Evolutionary conservation across 108 stramenopile species (phyloP).

Genomic region (Aurantiochytrium sp.): DNA sequence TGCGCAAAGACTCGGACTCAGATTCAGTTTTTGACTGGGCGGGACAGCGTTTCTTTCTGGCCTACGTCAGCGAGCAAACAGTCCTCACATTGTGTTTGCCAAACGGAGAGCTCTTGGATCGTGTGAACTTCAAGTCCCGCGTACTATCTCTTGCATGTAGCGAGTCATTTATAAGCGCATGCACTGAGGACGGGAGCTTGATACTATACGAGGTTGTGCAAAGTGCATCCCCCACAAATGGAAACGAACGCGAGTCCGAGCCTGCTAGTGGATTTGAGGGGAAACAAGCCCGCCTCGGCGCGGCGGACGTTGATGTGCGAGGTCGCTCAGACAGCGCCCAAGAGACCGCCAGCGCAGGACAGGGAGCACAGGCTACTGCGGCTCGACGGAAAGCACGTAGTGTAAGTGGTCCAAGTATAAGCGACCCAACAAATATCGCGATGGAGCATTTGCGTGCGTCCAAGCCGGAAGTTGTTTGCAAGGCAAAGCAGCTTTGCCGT

Average conservation of each 20-base stretch:
- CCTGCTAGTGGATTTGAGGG: too few species aligned
- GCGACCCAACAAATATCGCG: neutral
- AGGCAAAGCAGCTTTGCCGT: neutral
- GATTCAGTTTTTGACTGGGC: neutral
- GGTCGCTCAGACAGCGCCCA: too few species aligned
- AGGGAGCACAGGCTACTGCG: too few species aligned
- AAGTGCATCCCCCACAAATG: too few species aligned
- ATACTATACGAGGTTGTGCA: neutral
- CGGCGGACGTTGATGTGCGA: too few species aligned
- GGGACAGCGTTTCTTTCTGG: neutral
- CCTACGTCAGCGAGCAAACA: neutral
- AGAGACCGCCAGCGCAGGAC: too few species aligned
- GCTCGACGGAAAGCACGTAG: too few species aligned
- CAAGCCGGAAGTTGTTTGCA: neutral
- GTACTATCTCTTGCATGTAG: neutral
- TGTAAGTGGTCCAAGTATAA: too few species aligned
- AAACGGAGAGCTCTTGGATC: neutral
- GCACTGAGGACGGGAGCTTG: neutral
- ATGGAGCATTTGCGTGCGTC: neutral
- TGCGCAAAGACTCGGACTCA: neutral
- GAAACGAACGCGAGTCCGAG: too few species aligned
- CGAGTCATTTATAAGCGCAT: neutral
- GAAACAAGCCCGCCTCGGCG: too few species aligned
- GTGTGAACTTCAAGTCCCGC: neutral
- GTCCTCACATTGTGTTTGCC: neutral